Conservation (phyloP, 371 early-diverging fungal genomes). For the Mucor irregularis region DNA sequence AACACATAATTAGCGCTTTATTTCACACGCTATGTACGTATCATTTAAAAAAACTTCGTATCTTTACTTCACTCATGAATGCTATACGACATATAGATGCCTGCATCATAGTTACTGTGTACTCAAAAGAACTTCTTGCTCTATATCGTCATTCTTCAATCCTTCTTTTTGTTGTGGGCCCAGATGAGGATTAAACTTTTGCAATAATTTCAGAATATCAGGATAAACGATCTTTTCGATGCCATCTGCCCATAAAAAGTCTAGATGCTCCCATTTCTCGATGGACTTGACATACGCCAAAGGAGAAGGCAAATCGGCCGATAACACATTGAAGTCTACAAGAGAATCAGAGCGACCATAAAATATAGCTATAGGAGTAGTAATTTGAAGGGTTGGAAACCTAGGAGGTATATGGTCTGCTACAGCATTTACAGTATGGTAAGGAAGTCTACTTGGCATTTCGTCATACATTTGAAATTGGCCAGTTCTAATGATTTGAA, state of each 20-base stretch:
- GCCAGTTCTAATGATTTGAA: constrained; percentile 91
- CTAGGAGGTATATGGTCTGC: constrained; percentile 59
- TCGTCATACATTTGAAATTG: constrained; percentile 95
- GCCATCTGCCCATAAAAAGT: constrained; percentile 77
- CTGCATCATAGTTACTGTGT: background rate
- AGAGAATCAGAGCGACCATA: constrained; percentile 89
- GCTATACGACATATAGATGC: too few relatives aligned
- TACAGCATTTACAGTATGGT: constrained; percentile 46
- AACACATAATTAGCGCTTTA: too few relatives aligned
- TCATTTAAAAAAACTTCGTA: too few relatives aligned
- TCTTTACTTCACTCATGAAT: too few relatives aligned
- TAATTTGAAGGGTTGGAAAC: constrained; percentile 84
- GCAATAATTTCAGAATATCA: constrained; percentile 42
- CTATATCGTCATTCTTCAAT: constrained; percentile 6
- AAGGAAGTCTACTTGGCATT: constrained; percentile 63
- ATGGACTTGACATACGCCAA: constrained; percentile 66
- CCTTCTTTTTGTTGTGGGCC: constrained; percentile 11
- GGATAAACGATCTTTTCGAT: constrained; percentile 50
- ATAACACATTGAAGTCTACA: constrained; percentile 68
- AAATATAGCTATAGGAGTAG: constrained; percentile 85
- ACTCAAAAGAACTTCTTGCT: background rate
- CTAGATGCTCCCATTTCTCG: constrained; percentile 76
- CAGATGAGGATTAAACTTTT: constrained; percentile 36
- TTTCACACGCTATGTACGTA: too few relatives aligned
- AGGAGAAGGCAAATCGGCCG: constrained; percentile 57